Evolutionary conservation across 352 stramenopile species (phyloP), one percentile per base, ranked within the genome.

Genomic region (Plasmopara muralis): DNA sequence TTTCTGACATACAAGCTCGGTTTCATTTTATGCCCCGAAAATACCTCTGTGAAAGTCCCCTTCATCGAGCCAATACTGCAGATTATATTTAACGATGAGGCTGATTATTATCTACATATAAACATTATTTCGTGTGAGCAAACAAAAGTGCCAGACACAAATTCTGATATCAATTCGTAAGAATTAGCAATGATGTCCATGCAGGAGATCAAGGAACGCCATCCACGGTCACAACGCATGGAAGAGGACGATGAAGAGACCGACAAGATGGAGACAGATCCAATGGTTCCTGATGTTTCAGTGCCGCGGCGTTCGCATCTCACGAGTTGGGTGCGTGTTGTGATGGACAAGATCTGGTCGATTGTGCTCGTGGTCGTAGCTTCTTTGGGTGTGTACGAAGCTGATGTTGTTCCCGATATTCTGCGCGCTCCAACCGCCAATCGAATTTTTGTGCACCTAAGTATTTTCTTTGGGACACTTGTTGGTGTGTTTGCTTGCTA

Each of bases 401-500:
- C 63, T 16, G 53, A 74, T 50, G 87, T 89, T 50, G 55, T 82
- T 33, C 58, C 78, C 6, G 56, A 75, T 30, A 47, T 89, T 47
- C 65, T 89, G 35, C 80, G 85, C 37, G 60, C 79, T 4, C 53
- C 55, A 0, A 52, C 70, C n/a, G 79, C 72, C 15, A 71, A 73
- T 46, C 76, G 79, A 39, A 50, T 15, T 40, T 81, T 79, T 31
- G 68, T 89, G 43, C 68, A 76, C 30, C 50, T 82, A 31, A 71
- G 72, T 43, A 70, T 89, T 42, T 57, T 70, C 15, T 76, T 66
- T 50, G 70, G 59, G 38, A 75, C 76, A 37, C 46, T 86, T 5
- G 52, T 87, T 33, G 66, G 80, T 39, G 55, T 79, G 37, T 77
- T 90, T 43, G 75, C 68, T 0, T 58, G 57, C 50, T 89, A 89